A percentile compares a stretch with the other conserved stretches of the same genome.
These are phyloP conservation scores for Aureobasidium sp. DNA, from an alignment of 2,329 filamentous ascomycete genomes.

Conservation along the genomic window DNA sequence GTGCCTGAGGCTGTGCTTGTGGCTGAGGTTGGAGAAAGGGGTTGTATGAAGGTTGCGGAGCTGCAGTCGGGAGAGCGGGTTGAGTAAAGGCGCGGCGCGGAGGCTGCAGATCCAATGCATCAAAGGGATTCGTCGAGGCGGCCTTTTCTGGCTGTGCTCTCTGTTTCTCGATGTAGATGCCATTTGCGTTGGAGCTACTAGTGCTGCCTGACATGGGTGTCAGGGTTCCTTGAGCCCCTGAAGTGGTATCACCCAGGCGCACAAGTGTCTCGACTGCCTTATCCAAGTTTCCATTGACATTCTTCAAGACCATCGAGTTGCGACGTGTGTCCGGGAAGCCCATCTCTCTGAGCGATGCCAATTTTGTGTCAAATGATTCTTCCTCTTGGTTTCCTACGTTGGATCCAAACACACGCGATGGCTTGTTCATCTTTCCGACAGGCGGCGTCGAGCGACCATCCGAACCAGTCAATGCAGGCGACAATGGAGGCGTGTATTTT, in stretches of 20 bases:
- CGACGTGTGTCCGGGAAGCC: constrained; percentile 79
- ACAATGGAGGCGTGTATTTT: constrained; percentile 38
- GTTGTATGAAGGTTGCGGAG: constrained; percentile 47
- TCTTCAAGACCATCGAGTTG: constrained; percentile 74
- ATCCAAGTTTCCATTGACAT: constrained; percentile 77
- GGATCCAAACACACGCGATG: constrained; percentile 60
- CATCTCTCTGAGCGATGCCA: constrained; percentile 76
- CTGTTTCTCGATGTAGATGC: constrained; percentile 36
- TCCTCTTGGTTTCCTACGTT: constrained; percentile 46
- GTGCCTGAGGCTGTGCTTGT: constrained; percentile 26
- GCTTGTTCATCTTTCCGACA: constrained; percentile 48
- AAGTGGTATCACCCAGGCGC: constrained; percentile 66
- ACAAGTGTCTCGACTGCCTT: constrained; percentile 78
- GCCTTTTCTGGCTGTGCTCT: constrained; percentile 23
- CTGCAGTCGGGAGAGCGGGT: constrained; percentile 21
- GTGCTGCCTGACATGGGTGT: constrained; percentile 36
- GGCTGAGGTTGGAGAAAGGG: constrained; percentile 51
- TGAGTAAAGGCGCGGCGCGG: constrained; percentile 23
- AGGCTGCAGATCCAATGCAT: constrained; percentile 37
- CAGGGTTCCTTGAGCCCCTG: constrained; percentile 27
- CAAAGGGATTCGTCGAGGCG: constrained; percentile 37
- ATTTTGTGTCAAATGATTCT: constrained; percentile 65
- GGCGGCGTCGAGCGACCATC: constrained; percentile 19
- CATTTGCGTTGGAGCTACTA: constrained; percentile 38
- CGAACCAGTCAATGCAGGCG: constrained; percentile 24